Evolutionary conservation across 371 early-diverging fungal genomes (phyloP).

Genomic region (Mucor piriformis): DNA sequence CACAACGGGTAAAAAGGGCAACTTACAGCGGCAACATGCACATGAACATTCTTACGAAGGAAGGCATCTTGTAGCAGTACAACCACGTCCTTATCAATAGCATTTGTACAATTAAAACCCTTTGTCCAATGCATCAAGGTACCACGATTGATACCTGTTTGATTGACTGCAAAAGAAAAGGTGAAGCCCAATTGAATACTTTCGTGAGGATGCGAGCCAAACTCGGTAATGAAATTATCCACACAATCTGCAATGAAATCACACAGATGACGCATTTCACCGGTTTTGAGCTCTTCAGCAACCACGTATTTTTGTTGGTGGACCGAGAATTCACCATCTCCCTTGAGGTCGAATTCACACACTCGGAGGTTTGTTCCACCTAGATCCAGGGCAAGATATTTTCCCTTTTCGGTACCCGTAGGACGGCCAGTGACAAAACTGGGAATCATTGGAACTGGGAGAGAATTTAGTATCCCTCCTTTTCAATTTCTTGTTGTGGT

Average conservation of each 20-base stretch:
- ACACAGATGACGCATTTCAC: slow-evolving; percentile 65
- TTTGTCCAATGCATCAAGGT: slow-evolving; percentile 88
- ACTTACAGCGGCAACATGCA: slow-evolving; percentile 74
- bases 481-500: no score
- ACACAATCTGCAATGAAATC: slow-evolving; percentile 91
- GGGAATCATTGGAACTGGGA: slow-evolving; percentile 65
- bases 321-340: slow-evolving; percentile 55
- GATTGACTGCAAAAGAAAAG: slow-evolving; percentile 90
- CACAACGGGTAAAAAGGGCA: background rate
- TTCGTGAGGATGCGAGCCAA: slow-evolving; percentile 28
- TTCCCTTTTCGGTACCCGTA: slow-evolving; percentile 80
- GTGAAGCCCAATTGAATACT: slow-evolving; percentile 79
- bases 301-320: slow-evolving; percentile 30
- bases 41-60: slow-evolving; percentile 67
- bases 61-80: slow-evolving; percentile 87
- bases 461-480: no score
- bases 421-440: slow-evolving; percentile 83
- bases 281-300: slow-evolving; percentile 35
- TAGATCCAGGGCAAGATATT: slow-evolving; percentile 86
- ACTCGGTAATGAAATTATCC: slow-evolving; percentile 68
- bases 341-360: slow-evolving; percentile 45
- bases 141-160: slow-evolving; percentile 78
- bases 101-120: slow-evolving; percentile 78
- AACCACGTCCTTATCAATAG: slow-evolving; percentile 77
- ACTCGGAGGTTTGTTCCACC: slow-evolving; percentile 94